phyloP scores from a whole-genome alignment of 2,329 filamentous ascomycete genomes.

The Xylariaceae sp. region DNA sequence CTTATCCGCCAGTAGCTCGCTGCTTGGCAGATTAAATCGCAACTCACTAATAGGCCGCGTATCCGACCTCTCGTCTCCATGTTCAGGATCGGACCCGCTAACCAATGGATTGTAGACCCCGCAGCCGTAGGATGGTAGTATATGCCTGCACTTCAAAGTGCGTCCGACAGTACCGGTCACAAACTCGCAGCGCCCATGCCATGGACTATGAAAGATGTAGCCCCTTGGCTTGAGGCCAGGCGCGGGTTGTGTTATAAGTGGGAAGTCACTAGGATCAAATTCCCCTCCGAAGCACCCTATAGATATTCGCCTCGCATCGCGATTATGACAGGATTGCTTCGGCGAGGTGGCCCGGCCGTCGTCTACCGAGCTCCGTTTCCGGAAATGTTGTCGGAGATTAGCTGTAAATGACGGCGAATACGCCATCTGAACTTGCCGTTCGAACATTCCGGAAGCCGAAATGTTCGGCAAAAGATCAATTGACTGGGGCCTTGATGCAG shows the following conservation, averaged over 20 bases:
- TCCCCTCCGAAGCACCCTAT: slow-evolving; percentile 35
- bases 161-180: slow-evolving; percentile 71
- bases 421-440: slow-evolving; percentile 54
- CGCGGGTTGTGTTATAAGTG: slow-evolving; percentile 41
- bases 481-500: slow-evolving; percentile 14
- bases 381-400: slow-evolving; percentile 45
- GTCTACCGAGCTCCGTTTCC: slow-evolving; percentile 34
- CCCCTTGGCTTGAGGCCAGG: slow-evolving; percentile 54
- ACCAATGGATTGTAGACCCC: slow-evolving; percentile 44
- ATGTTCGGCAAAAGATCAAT: slow-evolving; percentile 8
- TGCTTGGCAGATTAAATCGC: slow-evolving; percentile 77
- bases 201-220: slow-evolving; percentile 79
- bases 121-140: slow-evolving; percentile 47
- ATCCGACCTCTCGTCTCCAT: slow-evolving; percentile 30
- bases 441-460: slow-evolving; percentile 39
- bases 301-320: slow-evolving; percentile 33
- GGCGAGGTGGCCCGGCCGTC: slow-evolving; percentile 29
- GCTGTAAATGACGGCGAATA: slow-evolving; percentile 49
- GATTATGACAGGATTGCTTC: slow-evolving; percentile 26
- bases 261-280: slow-evolving; percentile 29
- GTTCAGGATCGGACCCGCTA: slow-evolving; percentile 33
- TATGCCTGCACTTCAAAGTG: slow-evolving; percentile 69
- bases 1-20: slow-evolving; percentile 42
- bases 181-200: slow-evolving; percentile 85
- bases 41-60: slow-evolving; percentile 66